phyloP scores from a whole-genome alignment of 2,329 filamentous ascomycete genomes.

The Neofusicoccum cordaticola region DNA sequence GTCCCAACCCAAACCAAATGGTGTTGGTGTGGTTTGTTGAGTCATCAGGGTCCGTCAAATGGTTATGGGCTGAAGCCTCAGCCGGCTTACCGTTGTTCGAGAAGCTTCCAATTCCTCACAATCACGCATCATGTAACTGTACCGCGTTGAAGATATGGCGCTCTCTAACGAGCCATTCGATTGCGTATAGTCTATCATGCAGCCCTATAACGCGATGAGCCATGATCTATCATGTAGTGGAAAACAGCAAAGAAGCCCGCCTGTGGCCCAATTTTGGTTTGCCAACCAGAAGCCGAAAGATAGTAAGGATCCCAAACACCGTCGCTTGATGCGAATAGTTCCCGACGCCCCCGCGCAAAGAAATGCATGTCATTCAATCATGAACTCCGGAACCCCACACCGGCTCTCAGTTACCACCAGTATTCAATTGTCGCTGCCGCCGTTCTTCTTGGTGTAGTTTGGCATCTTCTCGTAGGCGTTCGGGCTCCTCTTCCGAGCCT shows the following conservation, averaged over 20 bases:
- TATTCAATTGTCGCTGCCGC: neutral
- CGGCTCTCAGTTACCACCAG: neutral
- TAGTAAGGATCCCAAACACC: constrained; percentile 6
- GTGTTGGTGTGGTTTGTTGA: no score
- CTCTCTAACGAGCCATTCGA: neutral
- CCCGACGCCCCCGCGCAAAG: constrained; percentile 6
- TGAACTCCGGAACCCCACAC: neutral
- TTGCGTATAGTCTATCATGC: neutral
- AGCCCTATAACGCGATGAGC: constrained; percentile 1
- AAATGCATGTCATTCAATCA: constrained; percentile 14
- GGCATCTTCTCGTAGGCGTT: constrained; percentile 81
- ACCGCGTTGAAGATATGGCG: neutral
- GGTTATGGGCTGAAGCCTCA: no score
- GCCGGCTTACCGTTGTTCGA: no score
- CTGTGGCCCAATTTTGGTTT: neutral
- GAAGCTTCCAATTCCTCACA: no score
- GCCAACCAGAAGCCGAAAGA: neutral
- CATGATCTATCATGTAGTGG: neutral
- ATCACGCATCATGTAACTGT: neutral
- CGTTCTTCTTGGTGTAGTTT: constrained; percentile 32
- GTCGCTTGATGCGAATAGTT: constrained; percentile 15
- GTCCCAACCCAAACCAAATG: no score
- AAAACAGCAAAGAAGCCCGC: neutral
- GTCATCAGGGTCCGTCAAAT: no score
- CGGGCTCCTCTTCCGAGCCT: constrained; percentile 61